Percentiles rank a stretch among this genome's conserved stretches.
These are phyloP conservation scores for Beta corolliflora DNA, from an alignment of 179 eudicot species.

Conservation along the genomic window DNA sequence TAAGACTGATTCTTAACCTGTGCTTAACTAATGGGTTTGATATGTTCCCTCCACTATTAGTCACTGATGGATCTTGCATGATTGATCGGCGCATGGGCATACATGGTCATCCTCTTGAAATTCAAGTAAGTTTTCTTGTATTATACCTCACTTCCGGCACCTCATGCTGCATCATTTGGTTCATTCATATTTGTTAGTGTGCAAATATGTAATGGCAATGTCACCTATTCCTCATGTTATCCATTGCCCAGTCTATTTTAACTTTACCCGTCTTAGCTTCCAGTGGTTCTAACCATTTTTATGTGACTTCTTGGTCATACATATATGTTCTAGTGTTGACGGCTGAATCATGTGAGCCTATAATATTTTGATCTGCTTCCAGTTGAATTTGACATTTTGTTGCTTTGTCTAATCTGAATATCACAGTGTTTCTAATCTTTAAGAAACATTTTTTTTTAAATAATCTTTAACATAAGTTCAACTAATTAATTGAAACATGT, in stretches of 20 bases:
- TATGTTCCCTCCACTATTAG: slow-evolving; percentile 47
- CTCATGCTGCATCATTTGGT: neutral
- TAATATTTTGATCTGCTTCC: neutral
- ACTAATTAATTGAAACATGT: too few relatives aligned
- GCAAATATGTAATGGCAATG: neutral
- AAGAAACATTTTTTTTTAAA: neutral
- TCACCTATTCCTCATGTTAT: neutral
- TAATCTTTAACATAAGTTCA: neutral
- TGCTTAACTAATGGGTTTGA: slow-evolving; percentile 49
- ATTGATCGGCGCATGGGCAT: slow-evolving; percentile 51
- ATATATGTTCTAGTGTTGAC: neutral
- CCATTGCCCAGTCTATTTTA: neutral
- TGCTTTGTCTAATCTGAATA: neutral
- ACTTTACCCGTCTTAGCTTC: neutral
- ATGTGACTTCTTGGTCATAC: neutral
- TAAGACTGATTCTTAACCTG: slow-evolving; percentile 34
- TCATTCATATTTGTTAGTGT: neutral
- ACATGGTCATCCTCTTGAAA: slow-evolving; percentile 50
- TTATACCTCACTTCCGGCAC: neutral
- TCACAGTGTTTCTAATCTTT: neutral
- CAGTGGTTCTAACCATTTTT: neutral
- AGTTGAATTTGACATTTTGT: neutral
- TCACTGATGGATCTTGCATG: slow-evolving; percentile 53
- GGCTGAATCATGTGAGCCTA: neutral
- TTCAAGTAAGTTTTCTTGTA: slow-evolving; percentile 37